phyloP scores from a whole-genome alignment of 2,329 filamentous ascomycete species.

The Xylaria sp. region DNA sequence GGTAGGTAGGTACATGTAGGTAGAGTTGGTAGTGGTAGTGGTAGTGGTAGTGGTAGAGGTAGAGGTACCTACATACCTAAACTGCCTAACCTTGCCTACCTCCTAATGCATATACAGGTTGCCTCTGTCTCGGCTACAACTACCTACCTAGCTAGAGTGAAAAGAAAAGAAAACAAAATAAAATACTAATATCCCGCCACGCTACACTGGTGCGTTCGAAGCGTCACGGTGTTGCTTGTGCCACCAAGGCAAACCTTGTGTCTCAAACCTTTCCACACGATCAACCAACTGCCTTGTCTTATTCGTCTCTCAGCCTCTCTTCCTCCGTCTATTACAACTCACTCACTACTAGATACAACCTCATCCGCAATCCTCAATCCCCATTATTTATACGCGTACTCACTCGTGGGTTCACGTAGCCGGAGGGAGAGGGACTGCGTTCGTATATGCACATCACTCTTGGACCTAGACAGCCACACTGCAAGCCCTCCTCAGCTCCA shows the following conservation, averaged over 20 bases:
- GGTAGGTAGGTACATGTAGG: too few species aligned
- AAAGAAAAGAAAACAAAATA: conserved; percentile 6
- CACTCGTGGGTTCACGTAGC: neutral
- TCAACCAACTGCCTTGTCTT: neutral
- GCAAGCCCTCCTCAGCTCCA: neutral
- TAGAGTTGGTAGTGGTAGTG: too few species aligned
- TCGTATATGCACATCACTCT: neutral
- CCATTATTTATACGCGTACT: neutral
- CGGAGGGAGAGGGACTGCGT: neutral
- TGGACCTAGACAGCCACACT: neutral
- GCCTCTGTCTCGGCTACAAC: neutral
- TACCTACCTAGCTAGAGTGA: neutral
- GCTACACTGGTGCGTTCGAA: conserved; percentile 19
- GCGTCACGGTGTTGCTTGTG: conserved; percentile 9
- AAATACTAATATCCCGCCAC: neutral
- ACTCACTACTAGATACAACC: neutral
- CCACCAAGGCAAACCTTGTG: conserved; percentile 22
- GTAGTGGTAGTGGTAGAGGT: too few species aligned
- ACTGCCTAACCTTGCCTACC: neutral
- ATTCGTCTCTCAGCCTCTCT: neutral
- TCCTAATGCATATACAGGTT: too few species aligned
- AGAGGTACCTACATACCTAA: neutral
- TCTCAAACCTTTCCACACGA: conserved; percentile 17
- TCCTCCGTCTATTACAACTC: neutral
- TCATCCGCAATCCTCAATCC: neutral